Conservation (phyloP, 768 basidiomycete species). For the Pisolithus microcarpus region DNA sequence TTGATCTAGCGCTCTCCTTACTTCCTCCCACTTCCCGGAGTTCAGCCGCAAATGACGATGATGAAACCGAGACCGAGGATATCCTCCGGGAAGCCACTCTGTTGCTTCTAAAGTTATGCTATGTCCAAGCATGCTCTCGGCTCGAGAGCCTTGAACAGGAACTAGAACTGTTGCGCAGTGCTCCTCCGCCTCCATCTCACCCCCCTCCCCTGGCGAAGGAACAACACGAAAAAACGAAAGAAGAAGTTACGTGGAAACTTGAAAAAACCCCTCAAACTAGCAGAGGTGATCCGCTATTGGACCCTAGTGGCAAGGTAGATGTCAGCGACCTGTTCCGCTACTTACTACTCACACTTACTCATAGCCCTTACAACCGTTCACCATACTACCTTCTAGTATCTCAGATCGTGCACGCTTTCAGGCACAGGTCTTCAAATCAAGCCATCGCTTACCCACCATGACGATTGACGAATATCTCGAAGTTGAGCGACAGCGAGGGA, state of each 20-base stretch:
- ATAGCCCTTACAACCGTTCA: conserved; percentile 87
- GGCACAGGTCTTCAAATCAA: conserved; percentile 76
- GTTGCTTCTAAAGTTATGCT: conserved; percentile 66
- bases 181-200: conserved; percentile 38
- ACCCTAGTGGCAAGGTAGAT: conserved; percentile 68
- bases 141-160: conserved; percentile 68
- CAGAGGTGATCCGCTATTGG: conserved; percentile 60
- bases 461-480: conserved; percentile 90
- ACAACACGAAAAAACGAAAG: conserved; percentile 31
- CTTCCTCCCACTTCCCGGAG: conserved; percentile 33
- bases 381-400: conserved; percentile 71
- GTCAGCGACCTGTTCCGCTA: background rate
- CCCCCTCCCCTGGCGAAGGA: conserved; percentile 29
- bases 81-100: conserved; percentile 59
- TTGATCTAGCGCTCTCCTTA: conserved; percentile 58
- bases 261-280: conserved; percentile 45
- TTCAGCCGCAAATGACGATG: conserved; percentile 29
- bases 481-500: conserved; percentile 76
- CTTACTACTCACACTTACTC: conserved; percentile 2
- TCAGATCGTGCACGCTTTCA: conserved; percentile 66
- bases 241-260: conserved; percentile 63
- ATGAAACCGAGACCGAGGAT: conserved; percentile 57
- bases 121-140: conserved; percentile 61
- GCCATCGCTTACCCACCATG: conserved; percentile 89
- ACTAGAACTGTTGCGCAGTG: conserved; percentile 54